These are phyloP conservation scores for Dactylella cylindrospora DNA, from an alignment of 2,329 filamentous ascomycete species.

Conservation along the genomic window DNA sequence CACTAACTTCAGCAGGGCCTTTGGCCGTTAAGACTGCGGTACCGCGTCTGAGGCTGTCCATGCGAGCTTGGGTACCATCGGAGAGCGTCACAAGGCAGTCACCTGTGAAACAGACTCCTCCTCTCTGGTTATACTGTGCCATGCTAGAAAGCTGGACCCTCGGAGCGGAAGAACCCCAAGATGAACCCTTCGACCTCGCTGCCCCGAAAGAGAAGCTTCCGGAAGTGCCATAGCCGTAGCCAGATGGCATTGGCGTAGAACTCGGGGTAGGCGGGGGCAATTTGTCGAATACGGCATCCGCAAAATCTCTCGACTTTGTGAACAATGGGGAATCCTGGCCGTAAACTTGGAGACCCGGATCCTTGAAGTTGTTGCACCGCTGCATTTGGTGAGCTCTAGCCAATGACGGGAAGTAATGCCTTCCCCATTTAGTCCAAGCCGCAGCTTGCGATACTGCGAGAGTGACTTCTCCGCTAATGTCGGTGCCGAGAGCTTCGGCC, in stretches of 20 bases:
- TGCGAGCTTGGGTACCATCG: constrained; percentile 52
- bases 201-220: background rate
- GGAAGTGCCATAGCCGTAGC: constrained; percentile 1
- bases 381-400: constrained; percentile 61
- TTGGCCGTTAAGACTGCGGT: constrained; percentile 58
- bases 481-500: constrained; percentile 56
- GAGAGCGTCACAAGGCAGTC: constrained; percentile 57
- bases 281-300: constrained; percentile 55
- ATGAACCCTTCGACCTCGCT: too few species aligned
- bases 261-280: constrained; percentile 49
- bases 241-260: constrained; percentile 12
- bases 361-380: constrained; percentile 65
- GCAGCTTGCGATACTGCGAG: constrained; percentile 54
- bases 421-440: constrained; percentile 58
- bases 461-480: constrained; percentile 56
- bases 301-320: constrained; percentile 55
- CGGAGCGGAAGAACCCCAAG: too few species aligned
- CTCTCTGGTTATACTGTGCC: constrained; percentile 54
- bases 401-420: constrained; percentile 62
- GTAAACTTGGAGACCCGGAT: constrained; percentile 61
- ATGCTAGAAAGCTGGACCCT: constrained; percentile 50
- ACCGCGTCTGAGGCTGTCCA: constrained; percentile 56
- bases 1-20: constrained; percentile 57
- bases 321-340: constrained; percentile 59
- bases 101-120: constrained; percentile 60